Base-by-base conservation (phyloP, 1,139 yeast genomes). In the Magnusiomyces suaveolens region DNA sequence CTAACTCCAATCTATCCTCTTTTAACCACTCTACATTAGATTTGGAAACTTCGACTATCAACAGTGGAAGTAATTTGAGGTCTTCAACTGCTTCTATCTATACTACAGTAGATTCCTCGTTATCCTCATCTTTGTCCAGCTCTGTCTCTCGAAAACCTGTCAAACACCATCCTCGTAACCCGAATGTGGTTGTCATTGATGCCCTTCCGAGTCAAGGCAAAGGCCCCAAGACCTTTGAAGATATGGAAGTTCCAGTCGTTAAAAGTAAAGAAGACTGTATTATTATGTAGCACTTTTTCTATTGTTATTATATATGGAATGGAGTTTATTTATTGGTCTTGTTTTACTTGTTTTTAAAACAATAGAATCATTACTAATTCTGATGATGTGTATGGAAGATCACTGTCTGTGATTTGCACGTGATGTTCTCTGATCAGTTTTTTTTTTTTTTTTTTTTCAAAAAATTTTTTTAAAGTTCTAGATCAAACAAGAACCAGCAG, bases 221-320 rank as follows among this genome's bases (percentile, higher is more conserved):
- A 18, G 50, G 43, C 14, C 50, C 50, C 10, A 33, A 36, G 20
- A 47, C 50, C 2, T 47, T 47, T 47, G 50, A 33, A 36, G 50
- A 47, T 4, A 47, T 47, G 41, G 50, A 16, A 6, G 25, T 47
- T 21, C 50, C 50, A 14, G 50, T 47, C 6, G 43, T 20, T 8
- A 47, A 47, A 23, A 20, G 16, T 20, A 47, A 47, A 36, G 50
- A 47, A 21, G 50, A 47, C 18, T 47, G 50, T 47, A 2, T 47
- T 10, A 21, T 47, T 32, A 47, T 47, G 50, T 47, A 36, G 18
- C 6, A 46, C 20, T 38, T 29, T 29, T 6, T 29, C 16, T 36
- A 36, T 36, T 36, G 18, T 36, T 36, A 14, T 36, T 36, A 3
- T 8, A 10, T 36, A 10, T 10, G 8, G n/a, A n/a, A n/a, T n/a